These are phyloP conservation scores for Isatis lusitanica DNA, from an alignment of 441 rosid species.

Conservation along the genomic window DNA sequence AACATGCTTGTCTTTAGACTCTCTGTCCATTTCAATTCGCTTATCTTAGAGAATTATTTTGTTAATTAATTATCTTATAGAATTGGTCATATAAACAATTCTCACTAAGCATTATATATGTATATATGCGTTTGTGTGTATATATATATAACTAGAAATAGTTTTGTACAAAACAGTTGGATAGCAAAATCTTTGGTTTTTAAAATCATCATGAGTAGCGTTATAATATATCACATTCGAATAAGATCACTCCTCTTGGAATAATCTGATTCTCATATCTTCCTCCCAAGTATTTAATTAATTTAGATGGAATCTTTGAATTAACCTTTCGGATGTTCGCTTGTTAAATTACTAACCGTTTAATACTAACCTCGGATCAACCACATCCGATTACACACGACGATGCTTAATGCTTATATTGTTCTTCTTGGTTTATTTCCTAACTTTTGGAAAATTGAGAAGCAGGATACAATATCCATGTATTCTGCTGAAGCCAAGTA, in stretches of 20 bases:
- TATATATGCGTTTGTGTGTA: not conserved
- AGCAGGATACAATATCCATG: too few species aligned
- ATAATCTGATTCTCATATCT: not conserved
- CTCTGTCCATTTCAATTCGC: constrained; percentile 22
- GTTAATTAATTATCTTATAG: not conserved
- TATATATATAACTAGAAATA: not conserved
- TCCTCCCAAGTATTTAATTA: not conserved
- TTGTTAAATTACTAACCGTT: too few species aligned
- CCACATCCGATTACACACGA: too few species aligned
- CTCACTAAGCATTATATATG: not conserved
- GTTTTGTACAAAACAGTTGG: not conserved
- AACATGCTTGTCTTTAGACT: constrained; percentile 22
- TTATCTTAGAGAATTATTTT: not conserved
- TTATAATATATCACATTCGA: not conserved
- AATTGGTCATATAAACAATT: not conserved
- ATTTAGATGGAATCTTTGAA: constrained; percentile 1
- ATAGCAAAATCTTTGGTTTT: not conserved
- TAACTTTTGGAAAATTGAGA: too few species aligned
- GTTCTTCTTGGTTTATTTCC: too few species aligned
- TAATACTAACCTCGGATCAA: too few species aligned
- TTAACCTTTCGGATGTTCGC: too few species aligned
- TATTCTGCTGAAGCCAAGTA: too few species aligned
- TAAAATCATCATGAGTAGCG: not conserved
- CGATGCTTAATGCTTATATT: too few species aligned
- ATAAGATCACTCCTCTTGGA: not conserved